These are phyloP conservation scores for Pythium oligandrum DNA, from an alignment of 352 stramenopile species.

Conservation along the genomic window DNA sequence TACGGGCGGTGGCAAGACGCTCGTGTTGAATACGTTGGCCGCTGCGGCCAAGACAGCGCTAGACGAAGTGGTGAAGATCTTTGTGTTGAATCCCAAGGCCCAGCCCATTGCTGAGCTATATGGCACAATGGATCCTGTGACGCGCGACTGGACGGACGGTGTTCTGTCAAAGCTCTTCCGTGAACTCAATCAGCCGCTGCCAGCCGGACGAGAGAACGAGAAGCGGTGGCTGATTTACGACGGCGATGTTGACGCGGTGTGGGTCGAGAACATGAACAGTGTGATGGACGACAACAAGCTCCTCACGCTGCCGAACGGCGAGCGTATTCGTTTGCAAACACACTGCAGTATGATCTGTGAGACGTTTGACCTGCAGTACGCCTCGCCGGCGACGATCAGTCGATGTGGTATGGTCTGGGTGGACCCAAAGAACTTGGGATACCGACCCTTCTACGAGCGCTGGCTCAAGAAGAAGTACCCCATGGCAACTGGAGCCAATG, in stretches of 20 bases:
- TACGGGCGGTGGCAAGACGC: conserved; percentile 90
- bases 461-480: conserved; percentile 91
- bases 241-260: conserved; percentile 94
- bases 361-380: conserved; percentile 95
- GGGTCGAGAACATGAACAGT: conserved; percentile 98
- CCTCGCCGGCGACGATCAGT: conserved; percentile 92
- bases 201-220: conserved; percentile 87
- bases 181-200: conserved; percentile 91
- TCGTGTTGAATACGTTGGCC: conserved; percentile 89
- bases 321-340: conserved; percentile 91
- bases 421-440: conserved; percentile 95
- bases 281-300: conserved; percentile 98
- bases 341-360: conserved; percentile 94
- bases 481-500: conserved; percentile 15
- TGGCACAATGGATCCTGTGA: conserved; percentile 93
- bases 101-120: conserved; percentile 93
- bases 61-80: conserved; percentile 90
- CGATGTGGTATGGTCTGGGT: conserved; percentile 97
- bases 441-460: conserved; percentile 91
- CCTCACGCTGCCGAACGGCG: conserved; percentile 93
- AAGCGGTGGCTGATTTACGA: conserved; percentile 96
- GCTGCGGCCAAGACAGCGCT: conserved; percentile 82
- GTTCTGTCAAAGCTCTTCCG: conserved; percentile 94
- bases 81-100: conserved; percentile 93
- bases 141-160: conserved; percentile 94